Evolutionary conservation across 1,284 basidiomycete genomes (phyloP), one percentile per base, ranked within the genome.

Genomic region (Cryptococcus sp.): DNA sequence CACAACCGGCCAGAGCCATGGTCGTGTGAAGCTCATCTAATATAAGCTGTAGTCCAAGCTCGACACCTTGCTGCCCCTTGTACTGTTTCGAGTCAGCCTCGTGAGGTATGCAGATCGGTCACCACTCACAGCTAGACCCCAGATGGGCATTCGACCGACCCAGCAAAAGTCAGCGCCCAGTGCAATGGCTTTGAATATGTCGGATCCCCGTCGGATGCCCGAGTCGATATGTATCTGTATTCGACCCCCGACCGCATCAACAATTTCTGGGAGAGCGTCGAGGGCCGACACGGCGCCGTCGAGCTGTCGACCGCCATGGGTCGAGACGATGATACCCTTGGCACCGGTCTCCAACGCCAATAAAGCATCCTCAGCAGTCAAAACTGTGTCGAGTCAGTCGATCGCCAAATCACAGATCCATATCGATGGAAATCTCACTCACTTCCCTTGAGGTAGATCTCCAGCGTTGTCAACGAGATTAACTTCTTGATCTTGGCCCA

Each of bases 241-340:
- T 17, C 65, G 55, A 0, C 25, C 25, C 25, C 67, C 65, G 38
- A 91, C 78, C 51, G 82, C 84, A 0, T 79, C 80, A 55, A 90
- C 81, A 61, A 83, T 54, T 35, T 71, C 63, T 27, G 83, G 82
- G 4, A 92, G 82, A 1, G 88, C 87, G 64, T 85, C 84, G 13
- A 92, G 78, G 1, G 88, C 85, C 0, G 86, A 84, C 16, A 91
- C 83, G 1, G 86, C 87, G 3, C 89, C 89, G 70, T 92, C 90
- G 6, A 93, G 82, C 74, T 91, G 90, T 35, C 89, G 82, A 1
- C 88, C 90, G 31, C 88, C 90, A 67, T 92, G 90, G 69, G 91
- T 92, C 5, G 87, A 88, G 11, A 92, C 87, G 35, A 91, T 76
- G 61, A 92, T 88, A 2, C 87, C 90, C 61, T 91, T 84, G 8